phyloP scores from a whole-genome alignment of 2,329 filamentous ascomycete species.

The Byssothecium circinans region DNA sequence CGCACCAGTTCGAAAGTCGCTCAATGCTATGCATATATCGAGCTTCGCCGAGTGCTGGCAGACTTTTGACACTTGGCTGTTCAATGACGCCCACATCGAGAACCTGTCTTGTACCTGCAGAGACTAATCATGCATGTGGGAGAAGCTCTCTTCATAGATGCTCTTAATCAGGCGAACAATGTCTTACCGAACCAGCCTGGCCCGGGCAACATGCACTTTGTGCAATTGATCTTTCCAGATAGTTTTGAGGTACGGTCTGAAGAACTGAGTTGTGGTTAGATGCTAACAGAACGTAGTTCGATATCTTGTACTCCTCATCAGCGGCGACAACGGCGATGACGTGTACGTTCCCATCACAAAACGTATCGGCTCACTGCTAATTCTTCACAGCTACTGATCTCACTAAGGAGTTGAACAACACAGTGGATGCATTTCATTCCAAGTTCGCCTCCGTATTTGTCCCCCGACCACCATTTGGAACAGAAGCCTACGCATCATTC shows the following conservation, averaged over 20 bases:
- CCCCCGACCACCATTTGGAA: slow-evolving; percentile 74
- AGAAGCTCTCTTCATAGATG: slow-evolving; percentile 58
- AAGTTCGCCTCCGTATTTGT: slow-evolving; percentile 71
- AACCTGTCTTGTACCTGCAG: neutral
- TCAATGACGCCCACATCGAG: neutral
- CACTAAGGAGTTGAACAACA: slow-evolving; percentile 65
- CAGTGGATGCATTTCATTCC: slow-evolving; percentile 68
- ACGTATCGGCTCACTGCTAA: slow-evolving; percentile 14
- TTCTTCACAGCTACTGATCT: slow-evolving; percentile 56
- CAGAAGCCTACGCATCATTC: slow-evolving; percentile 71
- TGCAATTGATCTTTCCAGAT: slow-evolving; percentile 88
- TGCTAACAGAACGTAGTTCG: slow-evolving; percentile 62
- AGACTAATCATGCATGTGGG: slow-evolving; percentile 45
- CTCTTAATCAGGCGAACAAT: slow-evolving; percentile 67
- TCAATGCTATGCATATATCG: too few relatives aligned
- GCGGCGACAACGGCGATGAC: slow-evolving; percentile 60
- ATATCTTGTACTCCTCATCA: slow-evolving; percentile 83
- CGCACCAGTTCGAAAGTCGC: too few relatives aligned
- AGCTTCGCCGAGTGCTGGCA: neutral
- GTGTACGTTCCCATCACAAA: slow-evolving; percentile 41
- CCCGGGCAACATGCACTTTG: slow-evolving; percentile 76
- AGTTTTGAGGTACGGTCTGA: slow-evolving; percentile 63
- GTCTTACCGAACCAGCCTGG: slow-evolving; percentile 64
- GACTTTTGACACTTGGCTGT: neutral
- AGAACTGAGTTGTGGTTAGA: neutral